Base-by-base conservation (phyloP, 2,329 filamentous ascomycete genomes). In the Verticillium nubilum region DNA sequence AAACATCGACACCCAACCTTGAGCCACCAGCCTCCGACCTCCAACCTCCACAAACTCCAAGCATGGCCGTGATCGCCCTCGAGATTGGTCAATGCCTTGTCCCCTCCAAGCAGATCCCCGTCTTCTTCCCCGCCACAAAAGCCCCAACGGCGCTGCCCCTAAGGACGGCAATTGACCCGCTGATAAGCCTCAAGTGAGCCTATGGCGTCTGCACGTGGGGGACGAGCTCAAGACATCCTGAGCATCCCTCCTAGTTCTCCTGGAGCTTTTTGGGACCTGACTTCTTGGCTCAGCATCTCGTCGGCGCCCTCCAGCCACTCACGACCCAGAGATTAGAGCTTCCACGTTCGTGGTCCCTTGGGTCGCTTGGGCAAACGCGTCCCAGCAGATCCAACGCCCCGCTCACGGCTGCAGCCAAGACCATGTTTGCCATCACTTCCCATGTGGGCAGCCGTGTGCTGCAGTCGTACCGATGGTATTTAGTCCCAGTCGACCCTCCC, bases 291-390 rank as follows among this genome's bases (percentile, higher is more conserved):
- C 47, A 47, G 54, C 7, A 15, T 9, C 17, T 56, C 54, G 54
- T 56, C 54, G 54, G 54, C 54, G 33, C 19, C 33, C 54, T 56
- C 54, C 54, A 56, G 54, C 54, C 54, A 56, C n/a, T 56, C 54
- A 56, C 17, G 27, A 19, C 13, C 15, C 42, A 50, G 42, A 50
- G 42, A 50, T 50, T 50, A 19, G 17, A 50, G 42, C 42, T 50
- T 50, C 42, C 42, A 50, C 19, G 42, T 50, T 50, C n/a, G n/a
- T 50, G 42, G 42, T 50, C 42, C 42, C 42, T 50, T n/a, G n/a
- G n/a, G n/a, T n/a, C n/a, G n/a, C n/a, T n/a, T n/a, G 33, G 42
- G 19, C 23, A 12, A 50, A 13, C 42, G 42, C 42, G 42, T 50
- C 42, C 42, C 42, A 50, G 42, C n/a, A 50, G 42, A 23, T 50